Conservation (phyloP, 2,329 filamentous ascomycete genomes). For the Paramyrothecium sp. region DNA sequence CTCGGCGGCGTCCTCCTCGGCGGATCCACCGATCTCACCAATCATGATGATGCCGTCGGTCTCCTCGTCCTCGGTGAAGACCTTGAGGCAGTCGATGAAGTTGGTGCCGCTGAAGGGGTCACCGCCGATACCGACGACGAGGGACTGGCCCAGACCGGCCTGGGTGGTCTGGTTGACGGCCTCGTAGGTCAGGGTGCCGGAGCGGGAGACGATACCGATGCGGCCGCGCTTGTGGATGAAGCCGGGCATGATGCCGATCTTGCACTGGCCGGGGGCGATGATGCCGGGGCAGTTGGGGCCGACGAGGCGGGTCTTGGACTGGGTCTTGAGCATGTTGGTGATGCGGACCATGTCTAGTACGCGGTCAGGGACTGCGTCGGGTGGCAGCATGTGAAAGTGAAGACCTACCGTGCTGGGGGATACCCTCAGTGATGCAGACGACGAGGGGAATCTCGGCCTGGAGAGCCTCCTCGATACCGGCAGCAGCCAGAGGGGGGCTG, state of each 20-base stretch:
- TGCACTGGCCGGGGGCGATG: conserved; percentile 94
- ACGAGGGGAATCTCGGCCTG: conserved; percentile 89
- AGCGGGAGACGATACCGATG: conserved; percentile 97
- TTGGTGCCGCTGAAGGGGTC: conserved; percentile 99
- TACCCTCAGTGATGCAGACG: conserved; percentile 97
- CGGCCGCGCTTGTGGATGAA: conserved; percentile 99
- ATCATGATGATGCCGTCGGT: conserved; percentile 99
- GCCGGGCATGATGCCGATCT: conserved; percentile 99
- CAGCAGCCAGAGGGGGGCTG: conserved; percentile 86
- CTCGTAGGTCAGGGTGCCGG: conserved; percentile 98
- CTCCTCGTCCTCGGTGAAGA: conserved; percentile 93
- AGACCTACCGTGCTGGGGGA: conserved; percentile 85
- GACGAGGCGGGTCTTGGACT: conserved; percentile 94
- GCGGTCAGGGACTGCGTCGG: conserved; percentile 11
- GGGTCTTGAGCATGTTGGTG: conserved; percentile 95
- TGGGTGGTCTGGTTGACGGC: conserved; percentile 99
- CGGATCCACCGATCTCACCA: conserved; percentile 95
- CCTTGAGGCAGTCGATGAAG: conserved; percentile 98
- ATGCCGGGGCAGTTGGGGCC: conserved; percentile 98
- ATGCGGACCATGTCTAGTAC: conserved; percentile 93
- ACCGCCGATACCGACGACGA: conserved; percentile 97
- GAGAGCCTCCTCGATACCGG: conserved; percentile 95
- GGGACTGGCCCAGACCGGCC: conserved; percentile 93
- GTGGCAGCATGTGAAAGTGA: conserved; percentile 4
- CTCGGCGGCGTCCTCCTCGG: conserved; percentile 97